Evolutionary conservation across 140 eudicot species (phyloP).

Genomic region (Cichorium intybus): DNA sequence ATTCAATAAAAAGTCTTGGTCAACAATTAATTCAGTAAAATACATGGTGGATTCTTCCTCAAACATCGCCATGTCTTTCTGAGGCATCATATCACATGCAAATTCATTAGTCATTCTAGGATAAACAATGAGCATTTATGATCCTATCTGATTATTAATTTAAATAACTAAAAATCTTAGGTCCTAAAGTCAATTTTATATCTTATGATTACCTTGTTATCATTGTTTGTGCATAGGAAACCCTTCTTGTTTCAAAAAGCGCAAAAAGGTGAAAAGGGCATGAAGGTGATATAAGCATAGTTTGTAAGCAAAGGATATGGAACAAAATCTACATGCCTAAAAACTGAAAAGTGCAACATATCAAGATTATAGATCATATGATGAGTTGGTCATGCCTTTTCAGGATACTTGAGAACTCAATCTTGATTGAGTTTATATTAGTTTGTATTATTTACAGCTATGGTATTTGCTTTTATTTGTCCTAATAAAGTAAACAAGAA

Average conservation of each 20-base stretch:
- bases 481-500: too few relatives aligned
- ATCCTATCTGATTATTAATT: not conserved
- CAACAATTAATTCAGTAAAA: too few relatives aligned
- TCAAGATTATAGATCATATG: slow-evolving; percentile 11
- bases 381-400: slow-evolving; percentile 16
- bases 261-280: slow-evolving; percentile 8
- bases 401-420: slow-evolving; percentile 24
- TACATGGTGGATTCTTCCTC: too few relatives aligned
- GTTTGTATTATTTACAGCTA: not conserved
- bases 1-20: too few relatives aligned
- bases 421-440: not conserved
- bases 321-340: slow-evolving; percentile 23
- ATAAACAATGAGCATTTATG: too few relatives aligned
- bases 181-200: not conserved
- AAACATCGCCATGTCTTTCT: too few relatives aligned
- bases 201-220: not conserved
- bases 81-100: too few relatives aligned
- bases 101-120: too few relatives aligned
- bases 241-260: slow-evolving; percentile 4
- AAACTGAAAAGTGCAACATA: slow-evolving; percentile 13
- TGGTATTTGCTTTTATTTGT: not conserved
- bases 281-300: slow-evolving; percentile 10
- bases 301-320: slow-evolving; percentile 34
- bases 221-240: not conserved
- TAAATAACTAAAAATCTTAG: not conserved